These are phyloP conservation scores for Pneumocystis jirovecii DNA, from an alignment of 1,139 yeast species.

Conservation along the genomic window DNA sequence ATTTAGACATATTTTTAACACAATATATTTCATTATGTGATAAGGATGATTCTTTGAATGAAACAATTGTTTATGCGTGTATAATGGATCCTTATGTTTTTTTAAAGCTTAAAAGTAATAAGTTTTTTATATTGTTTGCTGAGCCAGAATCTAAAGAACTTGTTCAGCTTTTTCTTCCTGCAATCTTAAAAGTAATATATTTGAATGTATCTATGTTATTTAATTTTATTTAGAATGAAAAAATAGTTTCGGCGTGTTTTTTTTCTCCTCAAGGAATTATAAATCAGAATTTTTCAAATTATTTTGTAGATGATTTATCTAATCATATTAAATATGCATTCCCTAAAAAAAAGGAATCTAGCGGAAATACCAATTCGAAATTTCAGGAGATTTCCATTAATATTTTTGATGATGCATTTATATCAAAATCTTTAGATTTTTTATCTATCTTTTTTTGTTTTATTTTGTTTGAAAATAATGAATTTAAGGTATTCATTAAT, in stretches of 20 bases:
- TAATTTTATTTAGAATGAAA: neutral
- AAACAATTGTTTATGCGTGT: slow-evolving; percentile 33
- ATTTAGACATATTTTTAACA: slow-evolving; percentile 6
- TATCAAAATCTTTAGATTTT: neutral
- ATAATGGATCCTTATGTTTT: slow-evolving; percentile 24
- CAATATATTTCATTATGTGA: slow-evolving; percentile 1
- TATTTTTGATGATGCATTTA: neutral
- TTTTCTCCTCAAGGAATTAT: neutral
- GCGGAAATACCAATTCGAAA: neutral
- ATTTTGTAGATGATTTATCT: neutral
- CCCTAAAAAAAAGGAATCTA: neutral
- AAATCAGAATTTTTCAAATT: neutral
- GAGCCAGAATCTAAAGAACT: slow-evolving; percentile 13
- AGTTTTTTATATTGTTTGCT: slow-evolving; percentile 12
- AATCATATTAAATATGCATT: neutral
- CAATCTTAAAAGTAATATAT: slow-evolving; percentile 2
- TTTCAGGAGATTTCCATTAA: neutral
- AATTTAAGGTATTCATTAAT: neutral
- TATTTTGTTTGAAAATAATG: neutral
- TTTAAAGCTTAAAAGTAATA: slow-evolving; percentile 17
- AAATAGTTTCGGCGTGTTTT: neutral
- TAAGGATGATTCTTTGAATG: neutral
- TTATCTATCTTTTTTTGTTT: neutral
- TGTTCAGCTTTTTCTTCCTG: slow-evolving; percentile 8
- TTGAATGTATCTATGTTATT: neutral